Evolutionary conservation across 2,329 filamentous ascomycete genomes (phyloP).

Genomic region (Xylariaceae sp.): DNA sequence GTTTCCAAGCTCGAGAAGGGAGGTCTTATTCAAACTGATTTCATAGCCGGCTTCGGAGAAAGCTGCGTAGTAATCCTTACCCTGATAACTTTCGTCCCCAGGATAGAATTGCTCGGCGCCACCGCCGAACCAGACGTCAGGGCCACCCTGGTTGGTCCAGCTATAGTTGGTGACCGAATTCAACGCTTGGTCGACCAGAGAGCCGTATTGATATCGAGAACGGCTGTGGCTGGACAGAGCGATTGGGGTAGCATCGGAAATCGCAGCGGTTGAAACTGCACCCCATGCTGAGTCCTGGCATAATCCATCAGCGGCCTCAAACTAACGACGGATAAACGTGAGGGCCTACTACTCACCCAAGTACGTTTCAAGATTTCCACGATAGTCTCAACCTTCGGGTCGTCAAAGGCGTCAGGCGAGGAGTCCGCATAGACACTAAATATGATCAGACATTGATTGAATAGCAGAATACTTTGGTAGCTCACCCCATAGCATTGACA

Average conservation of each 20-base stretch:
- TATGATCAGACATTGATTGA: background rate
- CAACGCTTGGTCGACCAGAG: constrained; percentile 75
- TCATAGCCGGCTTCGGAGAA: constrained; percentile 75
- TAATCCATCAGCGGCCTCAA: constrained; percentile 25
- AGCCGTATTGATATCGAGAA: constrained; percentile 67
- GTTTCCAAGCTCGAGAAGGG: constrained; percentile 60
- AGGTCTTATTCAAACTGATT: constrained; percentile 74
- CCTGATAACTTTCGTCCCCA: constrained; percentile 64
- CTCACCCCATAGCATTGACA: constrained; percentile 75
- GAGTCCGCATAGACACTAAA: constrained; percentile 73
- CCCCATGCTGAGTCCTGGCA: constrained; percentile 56
- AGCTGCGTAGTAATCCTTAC: constrained; percentile 77
- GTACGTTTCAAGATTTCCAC: constrained; percentile 76
- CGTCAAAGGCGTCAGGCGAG: constrained; percentile 72
- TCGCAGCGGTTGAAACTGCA: constrained; percentile 77
- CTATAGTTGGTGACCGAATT: constrained; percentile 79
- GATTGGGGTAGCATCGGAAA: constrained; percentile 81
- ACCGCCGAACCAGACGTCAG: constrained; percentile 81
- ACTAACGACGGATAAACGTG: background rate
- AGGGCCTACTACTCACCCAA: constrained; percentile 47
- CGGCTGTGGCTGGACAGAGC: constrained; percentile 75
- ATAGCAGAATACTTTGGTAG: background rate
- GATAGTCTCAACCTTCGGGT: constrained; percentile 85
- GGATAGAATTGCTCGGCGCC: constrained; percentile 81
- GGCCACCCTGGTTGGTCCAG: constrained; percentile 74